Conservation (phyloP, 1,284 basidiomycete species). For the Austroboletus rostrupii region DNA sequence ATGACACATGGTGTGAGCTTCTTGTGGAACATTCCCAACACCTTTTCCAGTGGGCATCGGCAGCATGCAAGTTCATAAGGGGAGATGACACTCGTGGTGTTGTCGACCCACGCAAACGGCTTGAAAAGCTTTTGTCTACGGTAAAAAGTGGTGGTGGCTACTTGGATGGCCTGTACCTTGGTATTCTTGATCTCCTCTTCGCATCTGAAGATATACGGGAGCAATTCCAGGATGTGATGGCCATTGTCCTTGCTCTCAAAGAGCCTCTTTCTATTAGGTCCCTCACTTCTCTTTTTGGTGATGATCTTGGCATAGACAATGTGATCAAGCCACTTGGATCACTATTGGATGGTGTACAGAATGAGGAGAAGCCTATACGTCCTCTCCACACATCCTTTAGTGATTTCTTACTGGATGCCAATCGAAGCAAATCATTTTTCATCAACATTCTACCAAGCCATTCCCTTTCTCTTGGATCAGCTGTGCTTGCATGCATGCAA, state of each 20-base stretch:
- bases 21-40: too few species aligned
- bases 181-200: not conserved
- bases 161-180: not conserved
- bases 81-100: too few species aligned
- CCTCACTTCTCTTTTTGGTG: not conserved
- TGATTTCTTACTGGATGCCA: not conserved
- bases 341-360: not conserved
- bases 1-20: not conserved
- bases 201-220: not conserved
- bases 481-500: not conserved
- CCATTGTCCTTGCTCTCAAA: not conserved
- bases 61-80: too few species aligned
- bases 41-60: too few species aligned
- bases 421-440: not conserved
- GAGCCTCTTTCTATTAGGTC: not conserved
- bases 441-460: not conserved
- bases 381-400: too few species aligned
- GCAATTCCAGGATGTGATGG: slow-evolving; percentile 1
- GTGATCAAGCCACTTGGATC: slow-evolving; percentile 1
- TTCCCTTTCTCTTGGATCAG: not conserved
- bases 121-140: not conserved
- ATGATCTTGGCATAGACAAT: not conserved
- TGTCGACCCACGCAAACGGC: not conserved
- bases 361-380: too few species aligned
- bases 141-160: not conserved